A percentile compares a stretch with the other conserved stretches of the same genome.
Evolutionary conservation across 768 basidiomycete species (phyloP).

Genomic region (Antrodiella citrinella): DNA sequence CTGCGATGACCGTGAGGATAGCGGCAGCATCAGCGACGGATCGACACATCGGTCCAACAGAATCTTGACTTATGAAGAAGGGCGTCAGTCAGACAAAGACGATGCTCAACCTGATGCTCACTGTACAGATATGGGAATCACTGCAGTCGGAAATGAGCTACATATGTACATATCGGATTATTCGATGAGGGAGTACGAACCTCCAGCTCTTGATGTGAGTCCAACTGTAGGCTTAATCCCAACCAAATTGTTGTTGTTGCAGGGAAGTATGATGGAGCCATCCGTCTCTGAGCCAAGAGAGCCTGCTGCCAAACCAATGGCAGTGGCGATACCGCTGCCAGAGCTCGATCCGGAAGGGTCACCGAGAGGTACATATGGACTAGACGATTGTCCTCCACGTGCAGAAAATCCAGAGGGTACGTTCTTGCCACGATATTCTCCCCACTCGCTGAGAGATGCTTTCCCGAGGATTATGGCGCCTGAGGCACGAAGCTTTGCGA

Average conservation of each 20-base stretch:
- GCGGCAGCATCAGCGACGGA: conserved; percentile 25
- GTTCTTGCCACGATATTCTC: conserved; percentile 26
- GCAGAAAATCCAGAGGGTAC: conserved; percentile 37
- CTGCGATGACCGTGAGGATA: conserved; percentile 30
- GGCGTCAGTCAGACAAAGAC: conserved; percentile 26
- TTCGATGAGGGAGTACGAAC: conserved; percentile 10
- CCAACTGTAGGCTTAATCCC: conserved; percentile 30
- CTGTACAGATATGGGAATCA: conserved; percentile 36
- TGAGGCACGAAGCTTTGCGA: conserved; percentile 21
- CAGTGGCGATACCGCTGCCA: conserved; percentile 31
- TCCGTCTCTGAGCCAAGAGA: conserved; percentile 39
- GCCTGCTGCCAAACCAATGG: conserved; percentile 34
- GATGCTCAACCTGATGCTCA: conserved; percentile 17
- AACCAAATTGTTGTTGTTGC: conserved; percentile 30
- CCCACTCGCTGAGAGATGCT: conserved; percentile 35
- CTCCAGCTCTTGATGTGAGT: conserved; percentile 26
- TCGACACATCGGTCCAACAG: conserved; percentile 26
- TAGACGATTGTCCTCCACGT: conserved; percentile 35
- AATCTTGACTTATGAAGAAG: conserved; percentile 19
- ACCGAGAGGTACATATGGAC: conserved; percentile 34
- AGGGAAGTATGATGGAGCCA: conserved; percentile 37
- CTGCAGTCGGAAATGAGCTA: conserved; percentile 20
- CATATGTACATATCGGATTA: conserved; percentile 11
- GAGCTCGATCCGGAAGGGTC: conserved; percentile 34
- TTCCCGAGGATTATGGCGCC: conserved; percentile 36